These are phyloP conservation scores for Phaffia tasmanica DNA, from an alignment of 768 basidiomycete species.

Conservation along the genomic window DNA sequence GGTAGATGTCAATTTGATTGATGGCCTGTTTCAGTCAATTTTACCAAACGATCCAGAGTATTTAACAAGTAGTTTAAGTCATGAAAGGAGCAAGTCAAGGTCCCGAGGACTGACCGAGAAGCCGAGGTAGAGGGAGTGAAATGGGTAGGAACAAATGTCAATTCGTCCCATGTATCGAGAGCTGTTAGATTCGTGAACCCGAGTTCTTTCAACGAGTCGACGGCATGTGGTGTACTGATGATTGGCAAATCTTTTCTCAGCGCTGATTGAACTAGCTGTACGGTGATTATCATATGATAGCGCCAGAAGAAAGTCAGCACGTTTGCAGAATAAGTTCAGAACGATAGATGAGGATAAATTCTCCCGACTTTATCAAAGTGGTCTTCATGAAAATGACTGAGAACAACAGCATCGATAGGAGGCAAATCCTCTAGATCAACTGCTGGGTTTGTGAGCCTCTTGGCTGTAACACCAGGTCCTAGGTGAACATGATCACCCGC, in stretches of 20 bases:
- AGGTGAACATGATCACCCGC: slow-evolving; percentile 34
- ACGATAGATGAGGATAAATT: not conserved
- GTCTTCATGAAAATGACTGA: slow-evolving; percentile 34
- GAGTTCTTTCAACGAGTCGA: slow-evolving; percentile 25
- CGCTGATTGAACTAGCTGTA: slow-evolving; percentile 34
- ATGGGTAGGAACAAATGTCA: not conserved
- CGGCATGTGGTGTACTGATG: slow-evolving; percentile 36
- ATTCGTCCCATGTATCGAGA: slow-evolving; percentile 32
- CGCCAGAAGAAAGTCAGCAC: slow-evolving; percentile 26
- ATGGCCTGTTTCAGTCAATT: slow-evolving; percentile 5
- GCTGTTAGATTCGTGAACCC: slow-evolving; percentile 26
- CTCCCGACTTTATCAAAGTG: not conserved
- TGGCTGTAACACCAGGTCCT: slow-evolving; percentile 35
- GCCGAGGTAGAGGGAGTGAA: too few relatives aligned
- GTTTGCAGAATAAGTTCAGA: not conserved
- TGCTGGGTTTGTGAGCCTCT: slow-evolving; percentile 35
- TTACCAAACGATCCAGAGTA: not conserved
- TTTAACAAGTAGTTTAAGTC: too few relatives aligned
- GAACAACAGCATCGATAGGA: slow-evolving; percentile 35
- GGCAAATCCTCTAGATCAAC: slow-evolving; percentile 35
- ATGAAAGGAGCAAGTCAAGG: too few relatives aligned
- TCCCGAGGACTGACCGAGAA: too few relatives aligned
- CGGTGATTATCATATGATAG: too few relatives aligned
- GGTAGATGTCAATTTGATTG: slow-evolving; percentile 32
- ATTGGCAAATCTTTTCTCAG: slow-evolving; percentile 38